Base-by-base conservation (phyloP, 23 red algal species). In the Cyanidioschyzon merolae region DNA sequence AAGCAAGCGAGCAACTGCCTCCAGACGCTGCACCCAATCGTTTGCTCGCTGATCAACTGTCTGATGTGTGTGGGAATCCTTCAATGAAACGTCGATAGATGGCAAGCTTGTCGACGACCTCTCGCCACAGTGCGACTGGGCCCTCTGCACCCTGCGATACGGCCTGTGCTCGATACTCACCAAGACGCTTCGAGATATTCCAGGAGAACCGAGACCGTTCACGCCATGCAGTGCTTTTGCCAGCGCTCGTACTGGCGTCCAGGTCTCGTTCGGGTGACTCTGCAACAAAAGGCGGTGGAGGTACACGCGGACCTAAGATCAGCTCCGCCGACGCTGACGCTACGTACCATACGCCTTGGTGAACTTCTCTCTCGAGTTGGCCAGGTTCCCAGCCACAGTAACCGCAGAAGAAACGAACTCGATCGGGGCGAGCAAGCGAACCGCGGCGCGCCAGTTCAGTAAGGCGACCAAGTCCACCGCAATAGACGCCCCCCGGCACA, bases 321-420 rank as follows among this genome's bases (percentile, higher is more conserved):
- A 71, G 63, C 32, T 71, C 63, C 2, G 63, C 63, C 12, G 63
- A 25, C 30, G 63, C 63, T 27, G 63, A 71, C 63, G 59, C 59
- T 12, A 76, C 37, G 58, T 67, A 82, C 85, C 85, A 88, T 1
- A 82, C 85, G 18, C 85, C 85, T 0, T 34, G n/a, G 16, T 88
- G 57, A 24, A 88, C 37, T 74, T 88, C 85, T 26, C 39, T 63
- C 51, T 88, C 34, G 77, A 88, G 71, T 79, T 88, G 85, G 16
- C 85, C 78, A 2, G 67, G 54, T n/a, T 40, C 34, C 85, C 85
- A 88, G 15, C 85, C 85, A 25, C 78, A 88, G 71, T 88, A 88
- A n/a, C 85, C 85, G 63, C 63, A 71, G 63, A 25, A 71, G 29
- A 71, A 71, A 35, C 29, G 63, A 7, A 71, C 29, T 35, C n/a